Evolutionary conservation across 495 filamentous ascomycete species (phyloP).

Genomic region (Recurvomyces mirabilis): DNA sequence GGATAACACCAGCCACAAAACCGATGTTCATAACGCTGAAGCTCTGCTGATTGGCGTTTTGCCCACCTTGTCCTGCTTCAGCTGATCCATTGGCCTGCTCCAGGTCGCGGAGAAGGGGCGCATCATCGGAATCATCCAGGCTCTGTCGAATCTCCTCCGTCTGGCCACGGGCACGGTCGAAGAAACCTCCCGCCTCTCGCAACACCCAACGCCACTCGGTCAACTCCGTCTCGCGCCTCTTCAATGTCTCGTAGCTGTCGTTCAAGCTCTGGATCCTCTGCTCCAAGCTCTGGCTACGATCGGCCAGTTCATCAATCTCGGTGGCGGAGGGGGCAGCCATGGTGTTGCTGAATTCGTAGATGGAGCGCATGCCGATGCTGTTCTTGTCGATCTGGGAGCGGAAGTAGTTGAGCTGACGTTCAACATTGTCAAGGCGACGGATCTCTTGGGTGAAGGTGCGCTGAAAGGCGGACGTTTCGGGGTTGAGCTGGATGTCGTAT

Average conservation of each 20-base stretch:
- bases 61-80: constrained; percentile 40
- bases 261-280: constrained; percentile 83
- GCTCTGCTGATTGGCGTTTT: constrained; percentile 49
- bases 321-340: constrained; percentile 76
- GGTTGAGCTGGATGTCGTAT: constrained; percentile 58
- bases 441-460: constrained; percentile 97
- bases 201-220: constrained; percentile 97
- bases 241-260: constrained; percentile 94
- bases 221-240: constrained; percentile 92
- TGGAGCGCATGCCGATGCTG: constrained; percentile 65
- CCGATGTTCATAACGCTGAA: constrained; percentile 97
- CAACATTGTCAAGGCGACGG: constrained; percentile 90
- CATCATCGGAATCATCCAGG: constrained; percentile 66
- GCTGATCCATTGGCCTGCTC: constrained; percentile 70
- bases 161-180: constrained; percentile 73
- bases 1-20: constrained; percentile 98
- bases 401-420: constrained; percentile 93
- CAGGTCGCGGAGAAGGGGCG: constrained; percentile 40
- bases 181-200: constrained; percentile 89
- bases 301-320: constrained; percentile 90
- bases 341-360: constrained; percentile 71
- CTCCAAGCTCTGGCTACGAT: constrained; percentile 83
- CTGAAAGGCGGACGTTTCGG: constrained; percentile 86
- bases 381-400: constrained; percentile 89
- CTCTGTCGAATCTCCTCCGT: constrained; percentile 93